Evolutionary conservation across 2,329 filamentous ascomycete genomes (phyloP).

Genomic region (Diatrype stigma): DNA sequence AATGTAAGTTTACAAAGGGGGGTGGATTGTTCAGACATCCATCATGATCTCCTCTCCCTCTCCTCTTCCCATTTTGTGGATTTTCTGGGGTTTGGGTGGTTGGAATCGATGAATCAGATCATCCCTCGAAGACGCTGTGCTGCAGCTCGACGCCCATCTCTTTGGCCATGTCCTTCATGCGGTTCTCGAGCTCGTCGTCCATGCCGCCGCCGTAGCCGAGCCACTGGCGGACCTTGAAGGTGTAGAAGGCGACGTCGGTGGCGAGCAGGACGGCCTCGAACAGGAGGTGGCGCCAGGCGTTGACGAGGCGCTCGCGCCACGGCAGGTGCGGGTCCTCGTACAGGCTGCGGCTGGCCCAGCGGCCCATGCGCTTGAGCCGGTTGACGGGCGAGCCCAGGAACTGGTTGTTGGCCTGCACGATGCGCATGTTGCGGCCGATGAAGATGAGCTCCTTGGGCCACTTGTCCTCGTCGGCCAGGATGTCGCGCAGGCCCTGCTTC

Average conservation of each 20-base stretch:
- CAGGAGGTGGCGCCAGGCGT: slow-evolving; percentile 73
- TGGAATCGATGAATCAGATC: too few species aligned
- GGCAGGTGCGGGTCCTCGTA: slow-evolving; percentile 67
- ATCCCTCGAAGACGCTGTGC: slow-evolving; percentile 85
- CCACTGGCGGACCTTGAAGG: slow-evolving; percentile 71
- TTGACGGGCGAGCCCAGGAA: slow-evolving; percentile 87
- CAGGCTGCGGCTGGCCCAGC: slow-evolving; percentile 83
- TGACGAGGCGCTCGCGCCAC: slow-evolving; percentile 57
- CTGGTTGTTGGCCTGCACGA: slow-evolving; percentile 91
- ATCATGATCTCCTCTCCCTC: too few species aligned
- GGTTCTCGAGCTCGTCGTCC: slow-evolving; percentile 88
- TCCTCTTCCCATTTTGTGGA: too few species aligned
- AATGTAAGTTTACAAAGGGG: too few species aligned
- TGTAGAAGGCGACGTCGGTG: slow-evolving; percentile 80
- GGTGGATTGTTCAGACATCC: too few species aligned
- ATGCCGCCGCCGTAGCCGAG: slow-evolving; percentile 76
- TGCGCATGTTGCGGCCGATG: slow-evolving; percentile 85
- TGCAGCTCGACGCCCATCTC: slow-evolving; percentile 90
- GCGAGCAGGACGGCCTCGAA: slow-evolving; percentile 73
- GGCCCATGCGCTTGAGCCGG: slow-evolving; percentile 86
- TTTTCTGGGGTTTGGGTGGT: too few species aligned
- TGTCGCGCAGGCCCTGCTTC: slow-evolving; percentile 62
- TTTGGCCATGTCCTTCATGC: slow-evolving; percentile 83
- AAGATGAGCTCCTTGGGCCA: slow-evolving; percentile 91
- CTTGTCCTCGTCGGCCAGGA: slow-evolving; percentile 80